phyloP scores from a whole-genome alignment of 495 filamentous ascomycete species.

The Aspergillus ostianus region DNA sequence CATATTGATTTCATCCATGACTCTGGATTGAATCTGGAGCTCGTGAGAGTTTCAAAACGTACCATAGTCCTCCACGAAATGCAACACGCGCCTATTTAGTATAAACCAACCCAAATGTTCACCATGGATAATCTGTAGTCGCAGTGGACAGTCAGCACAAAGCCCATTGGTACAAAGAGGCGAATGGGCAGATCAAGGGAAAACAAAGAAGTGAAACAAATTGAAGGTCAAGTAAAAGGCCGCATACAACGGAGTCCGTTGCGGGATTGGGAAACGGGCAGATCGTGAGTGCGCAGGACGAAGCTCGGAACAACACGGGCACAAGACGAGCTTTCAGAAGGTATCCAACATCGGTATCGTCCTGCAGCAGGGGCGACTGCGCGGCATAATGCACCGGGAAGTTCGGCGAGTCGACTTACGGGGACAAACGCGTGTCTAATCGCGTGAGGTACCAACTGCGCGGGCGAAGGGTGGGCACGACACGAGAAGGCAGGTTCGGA shows the following conservation, averaged over 20 bases:
- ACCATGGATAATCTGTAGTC: background rate
- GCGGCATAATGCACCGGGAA: background rate
- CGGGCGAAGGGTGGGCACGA: constrained; percentile 6
- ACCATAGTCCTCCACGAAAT: constrained; percentile 39
- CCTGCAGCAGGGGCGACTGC: background rate
- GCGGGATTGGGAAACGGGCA: too few species aligned
- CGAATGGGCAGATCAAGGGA: background rate
- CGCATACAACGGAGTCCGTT: background rate
- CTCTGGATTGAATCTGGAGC: background rate
- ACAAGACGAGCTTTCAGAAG: background rate
- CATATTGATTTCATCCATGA: background rate
- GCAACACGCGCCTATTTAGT: constrained; percentile 31
- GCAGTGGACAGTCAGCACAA: background rate
- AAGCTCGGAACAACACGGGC: background rate
- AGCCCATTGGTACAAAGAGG: background rate
- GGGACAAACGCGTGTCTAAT: constrained; percentile 25
- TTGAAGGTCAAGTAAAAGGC: background rate
- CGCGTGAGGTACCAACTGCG: constrained; percentile 18
- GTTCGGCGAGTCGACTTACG: constrained; percentile 20
- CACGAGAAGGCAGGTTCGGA: constrained; percentile 8
- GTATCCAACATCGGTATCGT: background rate
- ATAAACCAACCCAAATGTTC: constrained; percentile 17
- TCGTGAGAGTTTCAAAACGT: constrained; percentile 9
- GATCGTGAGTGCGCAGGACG: background rate
- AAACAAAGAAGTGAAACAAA: background rate